Evolutionary conservation across 805 yeast species (phyloP), one percentile per base, ranked within the genome.

Genomic region (Hanseniaspora lindneri): DNA sequence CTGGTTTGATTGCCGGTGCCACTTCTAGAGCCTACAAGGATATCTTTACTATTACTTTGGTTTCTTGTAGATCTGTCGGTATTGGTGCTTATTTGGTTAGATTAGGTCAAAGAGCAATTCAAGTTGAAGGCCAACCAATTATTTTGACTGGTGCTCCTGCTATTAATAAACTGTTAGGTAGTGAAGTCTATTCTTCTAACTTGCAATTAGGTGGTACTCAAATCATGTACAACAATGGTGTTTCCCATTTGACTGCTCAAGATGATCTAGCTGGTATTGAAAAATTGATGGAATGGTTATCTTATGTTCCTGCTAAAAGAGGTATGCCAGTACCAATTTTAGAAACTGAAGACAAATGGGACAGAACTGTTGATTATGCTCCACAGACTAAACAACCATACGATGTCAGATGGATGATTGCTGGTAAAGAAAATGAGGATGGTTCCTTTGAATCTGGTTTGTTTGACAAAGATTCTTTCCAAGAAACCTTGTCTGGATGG

Each of bases 61-160:
- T 92, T 49, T 92, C 98, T n/a, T 88, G 97, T 72, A 81, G 99
- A 75, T 88, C 97, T 46, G 99, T 92, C 60, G 99, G 99, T 80
- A 92, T 92, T 66, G 99, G 99, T 73, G 99, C 99, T 40, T 92
- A 92, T 64, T 74, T 92, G 64, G 98, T 92, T 36, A 83, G 99
- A 69, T 75, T 92, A 56, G 99, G 99, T 61, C 97, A 92, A 74
- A 83, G 99, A 74, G 94, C 97, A 37, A 88, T 92, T 60, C 99
- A 92, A 71, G 83, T 92, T 59, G 96, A 92, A 66, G 98, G 98
- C 37, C 97, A 92, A 69, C 98, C 99, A 49, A 86, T 92, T 58
- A 89, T 92, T 57, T 79, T 92, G 62, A 92, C 99, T 50, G 99
- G 99, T 75, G 98, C 98, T 51, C 96, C 96, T 46, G 96, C 98